Evolutionary conservation across 2,329 filamentous ascomycete species (phyloP), one percentile per base, ranked within the genome.

Genomic region (Botrytis fabae): DNA sequence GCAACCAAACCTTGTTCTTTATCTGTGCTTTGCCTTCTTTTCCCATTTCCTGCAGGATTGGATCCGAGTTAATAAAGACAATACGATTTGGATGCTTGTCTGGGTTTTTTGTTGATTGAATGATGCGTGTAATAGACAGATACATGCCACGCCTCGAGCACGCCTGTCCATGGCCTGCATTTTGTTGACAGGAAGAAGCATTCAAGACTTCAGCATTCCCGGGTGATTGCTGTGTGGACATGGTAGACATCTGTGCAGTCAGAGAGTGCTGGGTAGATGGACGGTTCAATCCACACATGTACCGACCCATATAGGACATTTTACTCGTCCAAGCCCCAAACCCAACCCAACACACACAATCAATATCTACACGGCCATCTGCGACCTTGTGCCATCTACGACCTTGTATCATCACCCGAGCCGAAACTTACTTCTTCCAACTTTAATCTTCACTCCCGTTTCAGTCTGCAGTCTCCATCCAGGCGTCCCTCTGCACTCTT

Each of bases 21-120:
- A 64, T 44, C 61, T 46, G 40, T 32, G 61, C 63, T 38, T 20
- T 64, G 62, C 62, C 42, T 25, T 64, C 62, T 64, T 64, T 64
- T 64, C 62, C 28, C 40, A 64, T 46, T 64, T 42, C 35, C 38
- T 62, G 38, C 35, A 62, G 38, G 60, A 42, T n/a, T 62, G 60
- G 35, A 42, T 62, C 35, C 60, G 60, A 62, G 32, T n/a, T n/a
- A 18, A 38, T 35, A 2, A 32, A 35, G 6, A 9, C 16, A n/a
- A 61, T 38, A 62, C 25, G 35, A 62, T 62, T 61, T n/a, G 25
- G n/a, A 62, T 40, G 35, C 59, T 5, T 40, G 59, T 40, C 59
- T 16, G 48, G 48, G 4, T 2, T 14, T n/a, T 51, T 25, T 1
- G 8, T 25, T 61, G 38, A 38, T 4, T 54, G 28, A 54, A 54